phyloP scores from a whole-genome alignment of 1,139 yeast species.

The Sugiyamaella sp. region DNA sequence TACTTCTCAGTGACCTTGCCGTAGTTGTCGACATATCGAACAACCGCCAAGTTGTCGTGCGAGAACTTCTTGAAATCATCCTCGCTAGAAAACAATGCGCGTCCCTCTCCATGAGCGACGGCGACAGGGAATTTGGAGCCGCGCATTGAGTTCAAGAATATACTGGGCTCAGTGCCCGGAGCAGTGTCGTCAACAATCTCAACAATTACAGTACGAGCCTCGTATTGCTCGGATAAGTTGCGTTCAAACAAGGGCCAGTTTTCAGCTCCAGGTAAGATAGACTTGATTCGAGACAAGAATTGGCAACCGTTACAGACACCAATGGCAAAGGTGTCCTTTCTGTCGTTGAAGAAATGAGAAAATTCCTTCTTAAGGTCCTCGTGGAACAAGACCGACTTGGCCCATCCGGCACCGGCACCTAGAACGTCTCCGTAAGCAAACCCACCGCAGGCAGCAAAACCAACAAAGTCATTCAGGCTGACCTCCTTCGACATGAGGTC shows the following conservation, averaged over 20 bases:
- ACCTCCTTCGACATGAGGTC: slow-evolving; percentile 79
- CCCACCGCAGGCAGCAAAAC: slow-evolving; percentile 99
- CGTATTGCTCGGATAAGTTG: slow-evolving; percentile 92
- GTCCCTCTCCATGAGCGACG: slow-evolving; percentile 99
- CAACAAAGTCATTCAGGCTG: slow-evolving; percentile 79
- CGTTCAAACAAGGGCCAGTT: slow-evolving; percentile 97
- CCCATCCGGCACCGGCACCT: slow-evolving; percentile 99
- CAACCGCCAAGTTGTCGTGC: slow-evolving; percentile 57
- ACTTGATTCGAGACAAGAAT: slow-evolving; percentile 84
- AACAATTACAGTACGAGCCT: slow-evolving; percentile 92
- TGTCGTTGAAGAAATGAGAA: slow-evolving; percentile 75
- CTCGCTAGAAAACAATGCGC: slow-evolving; percentile 65
- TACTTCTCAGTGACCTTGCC: slow-evolving; percentile 79
- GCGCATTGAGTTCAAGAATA: slow-evolving; percentile 87
- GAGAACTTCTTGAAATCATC: slow-evolving; percentile 51
- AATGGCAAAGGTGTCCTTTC: slow-evolving; percentile 93
- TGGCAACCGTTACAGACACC: slow-evolving; percentile 99
- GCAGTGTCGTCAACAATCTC: slow-evolving; percentile 62
- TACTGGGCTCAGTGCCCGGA: slow-evolving; percentile 51
- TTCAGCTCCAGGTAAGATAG: slow-evolving; percentile 91
- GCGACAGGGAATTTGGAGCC: slow-evolving; percentile 94
- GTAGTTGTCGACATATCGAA: slow-evolving; percentile 87
- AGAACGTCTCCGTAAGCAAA: slow-evolving; percentile 98
- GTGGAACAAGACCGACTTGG: slow-evolving; percentile 91
- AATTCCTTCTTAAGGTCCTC: slow-evolving; percentile 77